Evolutionary conservation across 75 land plant genomes (phyloP), one percentile per base, ranked within the genome.

Genomic region (Adiantum capillusveneris): DNA sequence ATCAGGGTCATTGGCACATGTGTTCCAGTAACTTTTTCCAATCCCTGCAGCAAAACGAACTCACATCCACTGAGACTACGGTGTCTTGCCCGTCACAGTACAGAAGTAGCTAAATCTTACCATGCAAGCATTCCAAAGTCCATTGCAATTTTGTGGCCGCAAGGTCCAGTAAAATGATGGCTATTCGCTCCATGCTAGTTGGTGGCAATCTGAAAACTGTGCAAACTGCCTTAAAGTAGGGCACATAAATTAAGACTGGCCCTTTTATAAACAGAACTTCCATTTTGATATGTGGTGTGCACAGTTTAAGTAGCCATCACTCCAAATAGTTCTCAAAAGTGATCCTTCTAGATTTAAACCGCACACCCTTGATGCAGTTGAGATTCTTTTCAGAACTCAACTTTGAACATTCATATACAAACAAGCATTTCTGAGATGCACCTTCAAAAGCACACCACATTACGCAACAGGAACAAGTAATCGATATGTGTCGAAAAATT

Each of bases 391-490:
- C n/a, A n/a, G n/a, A 34, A 34, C 37, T 34, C 37, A 34, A 34
- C 3, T 5, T 5, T 34, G 37, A 3, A 34, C 37, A 34, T 34
- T 3, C 37, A 34, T 3, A 34, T 34, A 34, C n/a, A n/a, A 34
- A 5, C 37, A 34, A 34, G 9, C 3, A 34, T 31, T 19, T 26
- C 26, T 49, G 58, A 0, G 11, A 1, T 66, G 49, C 57, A 90
- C 96, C 90, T 93, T 93, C 50, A 89, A 67, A 44, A 93, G 82
- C 21, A 93, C 80, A 59, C 96, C 83, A 67, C 85, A 93, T 57
- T 81, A 75, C 34, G 79, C 77, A 51, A 62, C 71, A 21, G 71
- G 53, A 11, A 74, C 67, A 56, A 73, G 69, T 31, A 85, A 22
- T 16, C 63, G 61, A 57, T 68, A 85, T 12, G 61, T 37, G 56